Evolutionary conservation across 75 land plant genomes (phyloP), one percentile per base, ranked within the genome.

Genomic region (Sequoia sempervirens): DNA sequence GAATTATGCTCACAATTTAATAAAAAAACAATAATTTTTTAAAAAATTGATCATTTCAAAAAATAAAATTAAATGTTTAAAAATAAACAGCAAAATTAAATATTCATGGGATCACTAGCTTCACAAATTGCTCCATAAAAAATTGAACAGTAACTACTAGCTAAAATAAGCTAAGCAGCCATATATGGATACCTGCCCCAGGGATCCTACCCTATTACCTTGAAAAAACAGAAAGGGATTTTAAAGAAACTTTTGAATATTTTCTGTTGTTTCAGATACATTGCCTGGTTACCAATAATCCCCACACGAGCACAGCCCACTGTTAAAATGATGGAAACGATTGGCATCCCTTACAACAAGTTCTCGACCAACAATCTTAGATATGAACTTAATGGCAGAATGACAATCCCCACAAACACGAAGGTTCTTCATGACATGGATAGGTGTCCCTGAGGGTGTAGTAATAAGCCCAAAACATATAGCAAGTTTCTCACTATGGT

Each of bases 401-500:
- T 87, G 89, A 68, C 89, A 87, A 46, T 69, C 80, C 43, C 79
- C 89, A 64, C 89, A 81, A 2, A 87, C 79, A 17, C 89, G 88
- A 41, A 82, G 36, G 54, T 87, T 82, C 41, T 88, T 87, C 43
- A 87, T 79, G 30, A 83, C 56, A 75, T 82, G 85, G 82, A 87
- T 75, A 32, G 84, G 73, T 46, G 79, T 70, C 40, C 88, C 89
- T 38, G 56, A 23, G 54, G 75, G 88, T 72, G 88, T 87, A 75
- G 28, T 82, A 45, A 87, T 64, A 58, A 87, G 84, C 34, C 83
- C 89, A 82, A 69, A 87, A 66, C 89, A 85, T 28, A 87, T 82
- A 87, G 88, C 89, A 40, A 87, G 36, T 88, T 68, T 87, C 34
- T 87, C 89, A 54, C 84, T 70, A 74, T 80, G 88, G 64, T 64